Evolutionary conservation across 108 stramenopile species (phyloP), one percentile per base, ranked within the genome.

Genomic region (Cyclotella atomus): DNA sequence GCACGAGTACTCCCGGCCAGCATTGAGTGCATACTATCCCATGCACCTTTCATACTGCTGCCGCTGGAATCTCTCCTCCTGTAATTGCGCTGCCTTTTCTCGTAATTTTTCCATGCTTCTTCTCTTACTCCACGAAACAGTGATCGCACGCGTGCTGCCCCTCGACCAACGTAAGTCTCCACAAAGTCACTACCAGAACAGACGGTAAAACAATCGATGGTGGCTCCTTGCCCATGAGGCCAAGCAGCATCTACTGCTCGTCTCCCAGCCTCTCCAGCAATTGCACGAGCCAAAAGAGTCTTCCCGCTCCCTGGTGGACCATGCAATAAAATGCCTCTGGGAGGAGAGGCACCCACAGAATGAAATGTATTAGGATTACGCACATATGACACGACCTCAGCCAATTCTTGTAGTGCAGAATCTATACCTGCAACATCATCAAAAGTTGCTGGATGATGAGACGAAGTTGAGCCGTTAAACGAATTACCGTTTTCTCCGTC

Each of bases 401-500:
- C 52, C n/a, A 98, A 77, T 73, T 97, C 98, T 30, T 52, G 73
- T 47, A 95, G 64, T 20, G 95, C 84, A 43, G 57, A 38, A 47
- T 96, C 96, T 21, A 97, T 82, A 20, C 98, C 98, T 23, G 96
- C 98, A n/a, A 98, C 95, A 71, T 97, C 95, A 1, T 78, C 76
- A 75, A 98, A 97, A 0, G 93, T 91, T 15, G 85, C 87, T 2
- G 52, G 56, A 9, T 55, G 36, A 34, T 38, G 43, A 25, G 16
- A 64, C 49, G 27, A 46, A 41, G 57, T 24, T 14, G 17, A 17
- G 21, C 61, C 34, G 17, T n/a, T 36, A 50, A 41, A 61, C 35
- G 41, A 27, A 43, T 43, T 14, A 53, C 68, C 43, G n/a, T 43
- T 23, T 21, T 33, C 43, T 5, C n/a, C 64, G 30, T 74, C 74